Evolutionary conservation across 257 asterid genomes (phyloP).

Genomic region (Agastache rugosa): DNA sequence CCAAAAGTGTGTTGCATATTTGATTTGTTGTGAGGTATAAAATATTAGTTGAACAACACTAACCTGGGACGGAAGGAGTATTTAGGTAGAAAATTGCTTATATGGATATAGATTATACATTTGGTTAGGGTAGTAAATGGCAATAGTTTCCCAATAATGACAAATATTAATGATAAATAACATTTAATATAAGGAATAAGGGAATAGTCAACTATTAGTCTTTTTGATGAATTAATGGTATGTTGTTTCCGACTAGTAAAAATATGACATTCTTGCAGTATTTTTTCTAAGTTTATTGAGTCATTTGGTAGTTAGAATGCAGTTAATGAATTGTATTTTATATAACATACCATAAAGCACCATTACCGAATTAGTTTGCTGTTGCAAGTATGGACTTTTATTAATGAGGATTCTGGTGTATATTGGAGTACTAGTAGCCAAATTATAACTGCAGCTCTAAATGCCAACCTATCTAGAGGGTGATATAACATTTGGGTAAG

Average conservation of each 20-base stretch:
- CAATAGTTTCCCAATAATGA: neutral
- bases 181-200: neutral
- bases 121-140: neutral
- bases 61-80: too few species aligned
- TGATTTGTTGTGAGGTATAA: too few species aligned
- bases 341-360: neutral
- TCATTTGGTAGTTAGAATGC: constrained; percentile 13
- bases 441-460: constrained; percentile 5
- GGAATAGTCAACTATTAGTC: neutral
- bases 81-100: neutral
- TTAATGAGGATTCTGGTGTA: neutral
- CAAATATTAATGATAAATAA: neutral
- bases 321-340: neutral
- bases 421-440: neutral
- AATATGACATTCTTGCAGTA: constrained; percentile 1
- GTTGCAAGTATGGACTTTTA: neutral
- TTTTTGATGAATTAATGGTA: neutral
- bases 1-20: too few species aligned
- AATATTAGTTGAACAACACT: too few species aligned
- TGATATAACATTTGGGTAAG: neutral
- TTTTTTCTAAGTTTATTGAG: neutral
- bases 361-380: neutral
- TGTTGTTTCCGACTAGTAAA: constrained; percentile 4
- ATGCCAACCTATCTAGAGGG: constrained; percentile 1
- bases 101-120: neutral